phyloP scores from a whole-genome alignment of 108 stramenopile species.

The Nitzschia sp. region DNA sequence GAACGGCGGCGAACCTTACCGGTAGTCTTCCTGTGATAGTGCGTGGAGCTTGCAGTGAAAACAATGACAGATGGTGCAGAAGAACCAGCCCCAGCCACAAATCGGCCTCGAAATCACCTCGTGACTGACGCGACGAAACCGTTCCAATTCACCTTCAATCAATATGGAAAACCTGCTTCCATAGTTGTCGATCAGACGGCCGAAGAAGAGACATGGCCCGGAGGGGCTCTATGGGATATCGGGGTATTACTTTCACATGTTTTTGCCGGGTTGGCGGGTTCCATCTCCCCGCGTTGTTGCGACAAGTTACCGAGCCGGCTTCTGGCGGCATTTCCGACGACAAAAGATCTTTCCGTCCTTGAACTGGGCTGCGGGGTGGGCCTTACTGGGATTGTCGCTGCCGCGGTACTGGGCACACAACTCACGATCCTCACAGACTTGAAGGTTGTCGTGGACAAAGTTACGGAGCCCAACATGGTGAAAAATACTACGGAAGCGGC shows the following conservation, averaged over 20 bases:
- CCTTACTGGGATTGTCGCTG: constrained; percentile 48
- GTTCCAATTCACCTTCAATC: constrained; percentile 31
- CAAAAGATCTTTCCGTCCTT: constrained; percentile 29
- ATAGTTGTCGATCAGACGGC: constrained; percentile 46
- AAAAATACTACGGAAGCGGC: constrained; percentile 24
- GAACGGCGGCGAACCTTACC: no score
- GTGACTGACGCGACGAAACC: constrained; percentile 49
- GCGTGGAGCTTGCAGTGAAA: no score
- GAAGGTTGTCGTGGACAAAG: constrained; percentile 45
- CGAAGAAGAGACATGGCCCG: constrained; percentile 58
- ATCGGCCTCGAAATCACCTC: constrained; percentile 43
- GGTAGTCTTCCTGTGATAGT: no score
- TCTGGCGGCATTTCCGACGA: constrained; percentile 15
- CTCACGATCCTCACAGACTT: constrained; percentile 50
- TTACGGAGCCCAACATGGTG: constrained; percentile 42
- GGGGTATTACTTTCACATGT: constrained; percentile 47
- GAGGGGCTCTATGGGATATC: constrained; percentile 59
- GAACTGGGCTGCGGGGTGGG: constrained; percentile 59
- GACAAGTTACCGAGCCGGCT: constrained; percentile 24
- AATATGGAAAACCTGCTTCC: constrained; percentile 34
- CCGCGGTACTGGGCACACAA: constrained; percentile 39
- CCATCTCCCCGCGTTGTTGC: background rate
- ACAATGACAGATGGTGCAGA: no score
- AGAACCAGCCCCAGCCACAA: no score
- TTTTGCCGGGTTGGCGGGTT: constrained; percentile 35